Evolutionary conservation across 2,329 filamentous ascomycete species (phyloP).

Genomic region (Scolecobasidium constrictum): DNA sequence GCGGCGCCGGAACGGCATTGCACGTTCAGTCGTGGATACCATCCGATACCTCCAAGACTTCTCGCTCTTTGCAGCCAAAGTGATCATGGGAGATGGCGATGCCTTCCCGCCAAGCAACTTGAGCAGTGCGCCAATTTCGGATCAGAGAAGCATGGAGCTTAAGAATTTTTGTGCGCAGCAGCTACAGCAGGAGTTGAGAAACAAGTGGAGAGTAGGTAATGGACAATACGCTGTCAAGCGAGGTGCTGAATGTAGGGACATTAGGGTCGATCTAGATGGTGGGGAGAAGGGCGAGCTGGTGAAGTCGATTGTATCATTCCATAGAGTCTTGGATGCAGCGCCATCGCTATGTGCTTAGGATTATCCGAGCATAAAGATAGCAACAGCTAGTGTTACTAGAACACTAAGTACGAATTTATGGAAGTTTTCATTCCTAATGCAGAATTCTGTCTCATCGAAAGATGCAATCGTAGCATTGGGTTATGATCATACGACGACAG

Average conservation of each 20-base stretch:
- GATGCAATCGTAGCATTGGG: too few relatives aligned
- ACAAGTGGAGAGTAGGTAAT: constrained; percentile 35
- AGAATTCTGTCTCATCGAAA: too few relatives aligned
- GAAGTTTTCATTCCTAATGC: too few relatives aligned
- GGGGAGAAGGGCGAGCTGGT: constrained; percentile 19
- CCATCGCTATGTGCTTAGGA: too few relatives aligned
- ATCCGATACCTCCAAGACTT: constrained; percentile 31
- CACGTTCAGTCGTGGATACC: constrained; percentile 18
- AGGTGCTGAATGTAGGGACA: constrained; percentile 32
- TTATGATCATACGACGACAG: too few relatives aligned
- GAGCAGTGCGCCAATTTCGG: neutral
- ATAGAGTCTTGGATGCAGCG: constrained; percentile 10
- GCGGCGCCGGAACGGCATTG: constrained; percentile 21
- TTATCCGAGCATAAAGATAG: too few relatives aligned
- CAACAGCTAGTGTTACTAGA: too few relatives aligned
- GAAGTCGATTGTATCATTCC: constrained; percentile 15
- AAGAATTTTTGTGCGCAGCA: constrained; percentile 26
- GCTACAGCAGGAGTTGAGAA: constrained; percentile 30
- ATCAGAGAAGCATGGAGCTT: constrained; percentile 8
- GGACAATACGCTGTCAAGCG: constrained; percentile 36
- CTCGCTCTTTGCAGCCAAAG: constrained; percentile 18
- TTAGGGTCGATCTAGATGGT: constrained; percentile 27
- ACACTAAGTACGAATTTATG: too few relatives aligned
- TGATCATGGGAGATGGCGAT: constrained; percentile 1
- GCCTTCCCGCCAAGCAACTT: neutral